Percentiles rank a stretch among this genome's conserved stretches.
phyloP scores from a whole-genome alignment of 495 filamentous ascomycete species.

The Beverwykella pulmonaria region DNA sequence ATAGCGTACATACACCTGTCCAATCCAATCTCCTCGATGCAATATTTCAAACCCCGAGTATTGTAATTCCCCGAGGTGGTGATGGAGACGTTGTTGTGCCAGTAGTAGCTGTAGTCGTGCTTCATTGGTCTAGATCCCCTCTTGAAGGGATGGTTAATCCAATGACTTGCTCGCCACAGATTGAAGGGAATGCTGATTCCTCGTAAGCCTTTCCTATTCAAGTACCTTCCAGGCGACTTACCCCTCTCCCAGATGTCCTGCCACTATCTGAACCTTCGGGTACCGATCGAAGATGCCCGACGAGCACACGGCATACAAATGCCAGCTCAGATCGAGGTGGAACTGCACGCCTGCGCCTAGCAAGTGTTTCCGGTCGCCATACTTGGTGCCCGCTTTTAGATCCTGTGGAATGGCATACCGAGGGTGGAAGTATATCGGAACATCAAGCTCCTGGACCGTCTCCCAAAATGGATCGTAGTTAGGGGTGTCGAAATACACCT shows the following conservation, averaged over 20 bases:
- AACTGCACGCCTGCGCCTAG: constrained; percentile 29
- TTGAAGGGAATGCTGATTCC: constrained; percentile 31
- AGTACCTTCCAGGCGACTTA: constrained; percentile 1
- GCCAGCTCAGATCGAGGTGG: constrained; percentile 32
- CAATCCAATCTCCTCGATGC: constrained; percentile 32
- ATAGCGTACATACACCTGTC: constrained; percentile 33
- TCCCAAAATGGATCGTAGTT: constrained; percentile 36
- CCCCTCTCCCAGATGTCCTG: constrained; percentile 35
- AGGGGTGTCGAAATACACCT: constrained; percentile 31
- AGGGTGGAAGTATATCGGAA: constrained; percentile 41
- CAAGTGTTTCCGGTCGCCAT: constrained; percentile 30
- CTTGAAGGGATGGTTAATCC: constrained; percentile 34
- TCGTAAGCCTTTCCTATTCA: neutral
- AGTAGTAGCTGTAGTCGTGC: constrained; percentile 33
- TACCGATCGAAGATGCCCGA: constrained; percentile 33
- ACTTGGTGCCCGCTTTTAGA: constrained; percentile 23
- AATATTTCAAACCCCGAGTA: constrained; percentile 31
- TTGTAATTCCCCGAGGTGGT: constrained; percentile 32
- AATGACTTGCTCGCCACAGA: constrained; percentile 30
- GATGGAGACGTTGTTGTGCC: constrained; percentile 30
- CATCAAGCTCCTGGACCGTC: constrained; percentile 37
- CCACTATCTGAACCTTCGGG: constrained; percentile 32
- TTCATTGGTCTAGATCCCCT: constrained; percentile 23
- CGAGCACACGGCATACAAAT: constrained; percentile 28
- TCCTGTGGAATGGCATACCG: constrained; percentile 28